Evolutionary conservation across 2,329 filamentous ascomycete genomes (phyloP), one percentile per base, ranked within the genome.

Genomic region (Calonectria naviculata): DNA sequence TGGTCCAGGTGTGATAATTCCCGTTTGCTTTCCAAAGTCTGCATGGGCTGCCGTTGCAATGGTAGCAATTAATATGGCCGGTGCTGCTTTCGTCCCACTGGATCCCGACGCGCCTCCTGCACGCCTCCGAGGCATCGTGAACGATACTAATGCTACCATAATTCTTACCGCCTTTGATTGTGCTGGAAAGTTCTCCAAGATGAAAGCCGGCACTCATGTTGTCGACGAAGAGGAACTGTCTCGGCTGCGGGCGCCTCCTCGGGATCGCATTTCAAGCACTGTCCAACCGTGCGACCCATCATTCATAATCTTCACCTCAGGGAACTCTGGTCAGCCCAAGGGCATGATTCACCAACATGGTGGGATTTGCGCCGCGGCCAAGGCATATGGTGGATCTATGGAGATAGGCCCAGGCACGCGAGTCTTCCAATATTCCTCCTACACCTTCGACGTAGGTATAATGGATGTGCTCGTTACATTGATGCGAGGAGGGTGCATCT

Each of bases 401-500:
- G 29, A 56, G 58, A 29, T 71, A 49, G 21, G 34, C n/a, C 54
- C 52, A 6, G 41, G 65, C 62, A 62, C 60, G n/a, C 67, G 70
- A 19, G 62, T 54, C 4, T 46, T 75, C 60, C 76, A 80, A 46
- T 80, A 78, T 28, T 70, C 74, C 15, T 72, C 80, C 2, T 83
- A 84, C 71, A 82, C 81, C 4, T 85, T 84, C 26, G 84, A 85
- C 63, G 82, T 81, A 58, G 80, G 81, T 24, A 72, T 85, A 0
- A 75, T 78, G 36, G 83, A 85, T 64, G 82, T 84, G 65, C 80
- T 84, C 28, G 82, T 80, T 0, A 83, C 84, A 9, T 78, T 85
- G 7, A 76, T 81, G 42, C 71, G 77, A 17, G 84, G 84, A 42
- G 84, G 80, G 7, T 83, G 80, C 44, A 75, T 85, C 2, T 84